Percentiles rank a stretch among this genome's conserved stretches.
Conservation (phyloP, 306 rosid genomes). For the Alnus glutinosa region DNA sequence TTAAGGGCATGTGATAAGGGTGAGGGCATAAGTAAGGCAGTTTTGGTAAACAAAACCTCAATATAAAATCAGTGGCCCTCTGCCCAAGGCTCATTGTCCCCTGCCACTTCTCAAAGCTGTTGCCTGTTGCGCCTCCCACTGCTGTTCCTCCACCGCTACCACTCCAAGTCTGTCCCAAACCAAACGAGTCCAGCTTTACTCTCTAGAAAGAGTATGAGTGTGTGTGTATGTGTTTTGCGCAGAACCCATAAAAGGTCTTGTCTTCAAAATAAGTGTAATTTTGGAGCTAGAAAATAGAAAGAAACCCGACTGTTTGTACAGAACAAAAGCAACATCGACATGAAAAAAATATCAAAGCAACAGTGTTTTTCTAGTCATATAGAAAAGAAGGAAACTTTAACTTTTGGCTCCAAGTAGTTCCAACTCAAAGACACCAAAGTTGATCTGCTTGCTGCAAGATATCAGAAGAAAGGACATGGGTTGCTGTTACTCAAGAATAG, state of each 20-base stretch:
- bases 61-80: slow-evolving; percentile 44
- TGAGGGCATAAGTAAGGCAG: neutral
- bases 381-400: neutral
- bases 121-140: slow-evolving; percentile 6
- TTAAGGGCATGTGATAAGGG: neutral
- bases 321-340: neutral
- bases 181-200: neutral
- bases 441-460: neutral
- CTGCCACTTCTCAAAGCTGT: slow-evolving; percentile 36
- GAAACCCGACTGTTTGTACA: too few species aligned
- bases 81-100: slow-evolving; percentile 58
- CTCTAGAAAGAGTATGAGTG: neutral
- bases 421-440: neutral
- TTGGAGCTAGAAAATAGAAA: too few species aligned
- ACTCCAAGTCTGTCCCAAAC: slow-evolving; percentile 5
- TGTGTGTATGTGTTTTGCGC: neutral
- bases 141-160: slow-evolving; percentile 25
- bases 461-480: slow-evolving; percentile 51
- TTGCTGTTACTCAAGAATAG: slow-evolving; percentile 73
- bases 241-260: neutral
- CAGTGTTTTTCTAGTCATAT: neutral
- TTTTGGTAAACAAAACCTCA: neutral
- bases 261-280: too few species aligned
- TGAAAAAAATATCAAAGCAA: neutral
- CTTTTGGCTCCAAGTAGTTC: neutral